A percentile compares a stretch with the other conserved stretches of the same genome.
Evolutionary conservation across 768 basidiomycete species (phyloP).

Genomic region (Mycena polygramma): DNA sequence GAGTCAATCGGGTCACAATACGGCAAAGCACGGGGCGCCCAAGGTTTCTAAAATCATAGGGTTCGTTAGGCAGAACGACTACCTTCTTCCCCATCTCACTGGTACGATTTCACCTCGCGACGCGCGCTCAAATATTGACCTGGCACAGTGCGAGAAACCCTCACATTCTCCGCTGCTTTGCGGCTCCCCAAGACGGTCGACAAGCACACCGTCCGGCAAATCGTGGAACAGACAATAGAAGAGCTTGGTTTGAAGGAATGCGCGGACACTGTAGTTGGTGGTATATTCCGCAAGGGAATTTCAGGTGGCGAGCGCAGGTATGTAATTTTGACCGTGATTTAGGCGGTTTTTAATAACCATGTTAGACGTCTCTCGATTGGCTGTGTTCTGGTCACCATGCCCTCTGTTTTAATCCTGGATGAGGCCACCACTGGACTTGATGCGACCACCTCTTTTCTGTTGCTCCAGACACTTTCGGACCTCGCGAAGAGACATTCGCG

Average conservation of each 20-base stretch:
- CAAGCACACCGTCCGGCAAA: conserved; percentile 42
- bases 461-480: conserved; percentile 47
- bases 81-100: conserved; percentile 52
- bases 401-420: conserved; percentile 60
- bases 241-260: conserved; percentile 59
- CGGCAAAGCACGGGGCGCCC: conserved; percentile 17
- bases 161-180: conserved; percentile 52
- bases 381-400: conserved; percentile 58
- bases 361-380: conserved; percentile 55
- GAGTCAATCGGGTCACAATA: not conserved
- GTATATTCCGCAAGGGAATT: conserved; percentile 58
- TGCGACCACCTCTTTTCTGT: conserved; percentile 46
- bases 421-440: conserved; percentile 47
- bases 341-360: not conserved
- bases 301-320: conserved; percentile 59
- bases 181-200: conserved; percentile 51
- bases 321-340: not conserved
- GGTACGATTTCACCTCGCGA: not conserved
- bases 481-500: conserved; percentile 46
- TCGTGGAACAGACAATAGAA: conserved; percentile 57
- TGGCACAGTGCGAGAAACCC: conserved; percentile 51
- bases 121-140: not conserved
- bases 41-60: conserved; percentile 46
- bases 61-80: conserved; percentile 57
- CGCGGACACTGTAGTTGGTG: conserved; percentile 59